phyloP scores from a whole-genome alignment of 768 basidiomycete species.

The Rhizopogon sp. region DNA sequence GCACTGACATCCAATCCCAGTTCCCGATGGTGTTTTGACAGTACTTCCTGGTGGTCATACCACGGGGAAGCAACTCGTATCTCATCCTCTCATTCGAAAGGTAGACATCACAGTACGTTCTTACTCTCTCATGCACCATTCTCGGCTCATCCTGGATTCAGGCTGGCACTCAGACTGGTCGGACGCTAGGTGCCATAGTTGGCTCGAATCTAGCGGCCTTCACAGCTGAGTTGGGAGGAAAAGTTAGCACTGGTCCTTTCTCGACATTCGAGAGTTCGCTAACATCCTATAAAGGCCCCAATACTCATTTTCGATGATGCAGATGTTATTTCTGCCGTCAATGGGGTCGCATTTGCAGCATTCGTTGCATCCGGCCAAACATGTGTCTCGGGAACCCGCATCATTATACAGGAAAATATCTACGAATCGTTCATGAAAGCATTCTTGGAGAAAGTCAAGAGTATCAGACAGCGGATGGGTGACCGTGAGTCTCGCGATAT shows the following conservation, averaged over 20 bases:
- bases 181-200: slow-evolving; percentile 66
- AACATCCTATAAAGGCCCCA: slow-evolving; percentile 50
- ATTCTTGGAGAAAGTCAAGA: slow-evolving; percentile 58
- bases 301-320: slow-evolving; percentile 78
- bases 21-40: slow-evolving; percentile 71
- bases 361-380: slow-evolving; percentile 89
- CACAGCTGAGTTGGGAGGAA: slow-evolving; percentile 85
- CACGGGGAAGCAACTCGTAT: slow-evolving; percentile 61
- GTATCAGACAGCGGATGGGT: slow-evolving; percentile 69
- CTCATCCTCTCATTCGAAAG: slow-evolving; percentile 65
- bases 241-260: slow-evolving; percentile 36
- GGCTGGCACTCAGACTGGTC: slow-evolving; percentile 78
- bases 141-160: slow-evolving; percentile 19
- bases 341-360: slow-evolving; percentile 78
- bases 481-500: slow-evolving; percentile 48
- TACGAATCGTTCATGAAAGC: slow-evolving; percentile 62
- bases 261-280: neutral
- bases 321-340: slow-evolving; percentile 67
- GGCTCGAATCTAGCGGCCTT: slow-evolving; percentile 70
- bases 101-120: slow-evolving; percentile 75
- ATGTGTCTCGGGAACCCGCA: slow-evolving; percentile 86
- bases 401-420: slow-evolving; percentile 65
- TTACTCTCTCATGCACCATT: neutral
- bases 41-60: slow-evolving; percentile 69
- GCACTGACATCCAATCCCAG: slow-evolving; percentile 29